Evolutionary conservation across 768 basidiomycete genomes (phyloP), one percentile per base, ranked within the genome.

Genomic region (Tricholoma bakamatsutake): DNA sequence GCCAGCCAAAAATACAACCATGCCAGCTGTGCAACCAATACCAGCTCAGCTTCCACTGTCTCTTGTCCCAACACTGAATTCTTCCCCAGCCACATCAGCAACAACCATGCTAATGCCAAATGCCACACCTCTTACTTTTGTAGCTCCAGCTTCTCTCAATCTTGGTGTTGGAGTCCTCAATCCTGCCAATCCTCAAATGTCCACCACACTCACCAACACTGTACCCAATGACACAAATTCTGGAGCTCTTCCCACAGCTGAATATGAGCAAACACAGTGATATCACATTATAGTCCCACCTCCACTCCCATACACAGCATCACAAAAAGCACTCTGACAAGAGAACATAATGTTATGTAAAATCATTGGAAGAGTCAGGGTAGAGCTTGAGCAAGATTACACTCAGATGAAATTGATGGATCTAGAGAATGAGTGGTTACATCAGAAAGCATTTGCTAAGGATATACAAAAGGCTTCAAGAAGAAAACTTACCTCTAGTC

Each of bases 1-100:
- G 18, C 59, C 59, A 28, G 42, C 18, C 18, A 43, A 43, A 9
- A 43, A 43, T 21, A 43, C 21, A 3, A 24, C 42, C 24, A 43
- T 59, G 5, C 57, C 67, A 50, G 50, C 64, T 4, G 57, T 65
- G 15, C 65, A 66, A 34, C 66, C 64, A 2, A 21, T 71, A 10
- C 58, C 62, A 7, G 54, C 61, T 15, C 31, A 30, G 5, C 48
- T 66, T 53, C 56, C 53, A 39, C 37, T 21, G 28, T 33, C 27
- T 18, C 46, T 50, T 5, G 12, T 42, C 4, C 13, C 10, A 3
- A 17, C 37, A 48, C 49, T 33, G 21, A 11, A 31, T 24, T 15
- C 31, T 33, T 50, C 50, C 13, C 31, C 50, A n/a, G 33, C 31
- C 11, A 13, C n/a, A 0, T 34, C 50, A 33, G 31, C 21, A 15